These are phyloP conservation scores for Nicotiana obtusifolia DNA, from an alignment of 257 asterid genomes.

Conservation along the genomic window DNA sequence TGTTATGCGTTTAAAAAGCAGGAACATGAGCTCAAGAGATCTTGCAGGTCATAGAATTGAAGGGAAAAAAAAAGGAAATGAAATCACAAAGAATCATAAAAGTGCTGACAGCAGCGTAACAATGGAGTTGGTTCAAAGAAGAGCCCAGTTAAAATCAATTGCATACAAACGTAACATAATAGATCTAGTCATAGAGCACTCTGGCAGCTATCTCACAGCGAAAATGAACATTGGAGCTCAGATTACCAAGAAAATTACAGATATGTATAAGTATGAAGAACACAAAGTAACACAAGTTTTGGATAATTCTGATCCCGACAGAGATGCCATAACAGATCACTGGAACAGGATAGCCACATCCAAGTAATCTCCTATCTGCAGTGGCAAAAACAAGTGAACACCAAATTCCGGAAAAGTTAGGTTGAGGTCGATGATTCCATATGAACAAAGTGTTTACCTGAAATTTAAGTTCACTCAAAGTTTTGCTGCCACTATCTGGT, in stretches of 20 bases:
- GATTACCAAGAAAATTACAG: background rate
- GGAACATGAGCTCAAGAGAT: background rate
- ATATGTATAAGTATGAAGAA: background rate
- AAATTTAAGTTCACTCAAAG: conserved; percentile 56
- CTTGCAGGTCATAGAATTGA: background rate
- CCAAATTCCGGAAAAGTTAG: background rate
- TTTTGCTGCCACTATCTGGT: conserved; percentile 62
- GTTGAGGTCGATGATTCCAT: background rate
- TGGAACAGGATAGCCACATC: conserved; percentile 59
- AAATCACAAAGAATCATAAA: background rate
- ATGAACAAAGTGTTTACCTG: conserved; percentile 35
- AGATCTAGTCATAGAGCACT: background rate
- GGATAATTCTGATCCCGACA: background rate
- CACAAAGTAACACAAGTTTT: background rate
- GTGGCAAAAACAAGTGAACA: conserved; percentile 14
- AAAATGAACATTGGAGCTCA: background rate
- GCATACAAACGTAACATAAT: background rate
- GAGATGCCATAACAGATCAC: conserved; percentile 17
- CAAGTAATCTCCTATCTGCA: conserved; percentile 74
- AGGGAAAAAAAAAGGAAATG: background rate
- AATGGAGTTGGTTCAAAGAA: background rate
- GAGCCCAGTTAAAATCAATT: background rate
- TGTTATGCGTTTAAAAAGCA: too few relatives aligned
- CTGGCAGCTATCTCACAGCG: background rate
- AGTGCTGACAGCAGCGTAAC: background rate